These are phyloP conservation scores for Knufia fluminis DNA, from an alignment of 2,329 filamentous ascomycete genomes.

Conservation along the genomic window DNA sequence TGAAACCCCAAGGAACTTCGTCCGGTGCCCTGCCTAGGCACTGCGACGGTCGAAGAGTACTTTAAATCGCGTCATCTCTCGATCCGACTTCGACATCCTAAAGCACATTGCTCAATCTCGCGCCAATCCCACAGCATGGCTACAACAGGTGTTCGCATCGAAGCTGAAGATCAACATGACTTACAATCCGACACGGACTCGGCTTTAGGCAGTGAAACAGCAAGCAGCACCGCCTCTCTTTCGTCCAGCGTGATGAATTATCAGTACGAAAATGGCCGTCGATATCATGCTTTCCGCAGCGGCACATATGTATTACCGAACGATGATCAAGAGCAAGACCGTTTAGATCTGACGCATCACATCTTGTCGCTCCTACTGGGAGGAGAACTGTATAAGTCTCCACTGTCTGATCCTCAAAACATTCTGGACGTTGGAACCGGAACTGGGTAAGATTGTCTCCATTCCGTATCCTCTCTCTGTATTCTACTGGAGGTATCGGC, in stretches of 20 bases:
- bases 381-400: constrained; percentile 25
- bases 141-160: neutral
- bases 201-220: constrained; percentile 11
- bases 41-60: neutral
- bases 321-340: constrained; percentile 37
- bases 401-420: constrained; percentile 29
- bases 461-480: constrained; percentile 33
- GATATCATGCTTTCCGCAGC: constrained; percentile 34
- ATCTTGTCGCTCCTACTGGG: constrained; percentile 16
- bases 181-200: constrained; percentile 11
- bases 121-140: neutral
- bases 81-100: neutral
- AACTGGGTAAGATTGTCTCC: constrained; percentile 36
- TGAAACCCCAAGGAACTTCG: neutral
- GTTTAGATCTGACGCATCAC: constrained; percentile 17
- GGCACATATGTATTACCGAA: constrained; percentile 36
- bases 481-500: neutral
- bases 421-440: constrained; percentile 54
- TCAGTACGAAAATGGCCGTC: constrained; percentile 34
- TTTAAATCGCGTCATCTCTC: neutral
- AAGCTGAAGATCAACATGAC: neutral
- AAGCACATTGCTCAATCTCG: neutral
- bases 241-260: constrained; percentile 26
- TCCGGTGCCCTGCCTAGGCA: neutral
- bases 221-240: constrained; percentile 18